These are phyloP conservation scores for Diplotaxis tenuifolia DNA, from an alignment of 345 rosid species.

Conservation along the genomic window DNA sequence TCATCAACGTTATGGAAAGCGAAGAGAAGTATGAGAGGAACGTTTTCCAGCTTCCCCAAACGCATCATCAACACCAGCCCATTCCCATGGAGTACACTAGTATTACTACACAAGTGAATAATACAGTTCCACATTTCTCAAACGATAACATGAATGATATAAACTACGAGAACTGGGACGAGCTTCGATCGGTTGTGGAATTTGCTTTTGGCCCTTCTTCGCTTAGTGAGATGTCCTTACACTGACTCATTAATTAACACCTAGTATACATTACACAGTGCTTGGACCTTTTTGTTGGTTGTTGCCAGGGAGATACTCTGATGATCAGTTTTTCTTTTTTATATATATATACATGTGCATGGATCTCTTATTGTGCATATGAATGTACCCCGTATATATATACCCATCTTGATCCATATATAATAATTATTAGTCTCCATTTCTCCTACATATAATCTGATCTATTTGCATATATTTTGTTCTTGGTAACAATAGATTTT, in stretches of 20 bases:
- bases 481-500: neutral
- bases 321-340: neutral
- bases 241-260: neutral
- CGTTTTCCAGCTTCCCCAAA: slow-evolving; percentile 19
- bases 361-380: neutral
- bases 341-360: neutral
- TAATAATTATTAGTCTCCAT: neutral
- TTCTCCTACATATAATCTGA: neutral
- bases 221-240: slow-evolving; percentile 7
- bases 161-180: slow-evolving; percentile 62
- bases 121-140: slow-evolving; percentile 34
- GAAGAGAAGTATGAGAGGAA: slow-evolving; percentile 30
- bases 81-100: slow-evolving; percentile 34
- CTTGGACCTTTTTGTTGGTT: slow-evolving; percentile 6
- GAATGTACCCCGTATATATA: neutral
- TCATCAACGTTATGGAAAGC: slow-evolving; percentile 25
- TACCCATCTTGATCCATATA: neutral
- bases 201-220: slow-evolving; percentile 51
- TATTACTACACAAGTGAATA: slow-evolving; percentile 35
- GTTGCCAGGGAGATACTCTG: slow-evolving; percentile 1
- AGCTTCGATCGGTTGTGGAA: slow-evolving; percentile 66
- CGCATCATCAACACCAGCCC: slow-evolving; percentile 14
- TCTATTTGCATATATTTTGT: neutral
- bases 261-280: neutral
- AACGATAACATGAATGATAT: slow-evolving; percentile 33